Conservation (phyloP, 202 grass and related monocot genomes). For the Bolboschoenoplectus hybrid region DNA sequence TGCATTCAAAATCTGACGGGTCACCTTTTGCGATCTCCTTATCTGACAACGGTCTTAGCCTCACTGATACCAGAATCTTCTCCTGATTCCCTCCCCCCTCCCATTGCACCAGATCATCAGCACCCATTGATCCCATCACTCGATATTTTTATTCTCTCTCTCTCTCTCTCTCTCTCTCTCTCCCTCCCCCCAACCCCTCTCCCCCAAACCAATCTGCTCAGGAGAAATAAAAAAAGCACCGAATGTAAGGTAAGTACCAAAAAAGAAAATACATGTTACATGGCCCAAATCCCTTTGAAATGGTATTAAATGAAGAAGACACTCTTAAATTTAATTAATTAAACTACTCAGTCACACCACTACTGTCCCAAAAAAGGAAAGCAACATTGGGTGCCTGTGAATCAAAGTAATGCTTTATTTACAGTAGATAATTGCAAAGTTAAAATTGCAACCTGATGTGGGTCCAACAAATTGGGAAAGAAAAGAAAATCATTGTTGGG, state of each 20-base stretch:
- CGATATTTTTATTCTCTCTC: neutral
- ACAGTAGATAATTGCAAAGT: neutral
- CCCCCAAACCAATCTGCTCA: constrained; percentile 51
- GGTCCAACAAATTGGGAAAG: neutral
- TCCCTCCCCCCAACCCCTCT: neutral
- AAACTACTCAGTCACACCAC: constrained; percentile 10
- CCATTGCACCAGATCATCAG: constrained; percentile 39
- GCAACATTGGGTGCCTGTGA: neutral
- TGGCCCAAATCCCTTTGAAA: constrained; percentile 31
- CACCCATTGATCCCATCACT: constrained; percentile 75
- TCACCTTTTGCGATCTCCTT: constrained; percentile 68
- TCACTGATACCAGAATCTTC: constrained; percentile 95
- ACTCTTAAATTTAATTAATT: neutral
- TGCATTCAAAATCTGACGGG: constrained; percentile 88
- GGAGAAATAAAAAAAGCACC: constrained; percentile 28
- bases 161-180: constrained; percentile 4
- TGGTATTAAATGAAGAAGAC: constrained; percentile 33
- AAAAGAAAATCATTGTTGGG: constrained; percentile 31
- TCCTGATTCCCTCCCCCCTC: constrained; percentile 55
- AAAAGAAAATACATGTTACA: constrained; percentile 35
- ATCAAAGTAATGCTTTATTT: constrained; percentile 24
- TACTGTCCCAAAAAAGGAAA: neutral
- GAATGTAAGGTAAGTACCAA: constrained; percentile 38
- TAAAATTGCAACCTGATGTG: constrained; percentile 15
- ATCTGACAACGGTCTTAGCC: constrained; percentile 77